Conservation (phyloP, 768 basidiomycete species). For the Mycena leptocephala region DNA sequence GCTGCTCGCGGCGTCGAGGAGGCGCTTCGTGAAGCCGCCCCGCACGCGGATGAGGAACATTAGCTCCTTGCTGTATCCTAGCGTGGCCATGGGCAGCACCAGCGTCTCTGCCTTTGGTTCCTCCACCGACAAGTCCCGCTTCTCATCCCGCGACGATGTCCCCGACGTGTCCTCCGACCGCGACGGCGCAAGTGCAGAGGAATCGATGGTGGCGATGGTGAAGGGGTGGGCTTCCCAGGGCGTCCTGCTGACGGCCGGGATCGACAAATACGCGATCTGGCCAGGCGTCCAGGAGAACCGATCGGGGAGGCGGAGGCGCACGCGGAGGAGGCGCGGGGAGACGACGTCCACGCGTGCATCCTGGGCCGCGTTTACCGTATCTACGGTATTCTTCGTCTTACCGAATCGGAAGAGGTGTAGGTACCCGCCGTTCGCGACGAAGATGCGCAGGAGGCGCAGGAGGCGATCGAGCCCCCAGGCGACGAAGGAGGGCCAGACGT, state of each 20-base stretch:
- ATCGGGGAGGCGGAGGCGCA: constrained; percentile 59
- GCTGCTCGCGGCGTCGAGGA: constrained; percentile 53
- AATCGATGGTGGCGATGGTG: constrained; percentile 65
- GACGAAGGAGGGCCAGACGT: constrained; percentile 67
- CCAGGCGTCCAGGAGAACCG: constrained; percentile 65
- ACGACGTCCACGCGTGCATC: constrained; percentile 60
- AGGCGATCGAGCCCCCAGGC: constrained; percentile 72
- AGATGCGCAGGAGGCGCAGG: constrained; percentile 62
- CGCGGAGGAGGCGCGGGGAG: constrained; percentile 62
- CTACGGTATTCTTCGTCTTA: constrained; percentile 28
- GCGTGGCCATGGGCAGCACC: background rate
- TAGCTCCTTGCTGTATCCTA: constrained; percentile 48
- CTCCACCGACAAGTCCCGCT: constrained; percentile 6
- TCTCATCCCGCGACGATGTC: background rate
- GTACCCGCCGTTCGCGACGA: constrained; percentile 61
- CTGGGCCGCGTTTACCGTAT: too few relatives aligned
- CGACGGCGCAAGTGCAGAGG: background rate
- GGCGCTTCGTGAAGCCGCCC: constrained; percentile 71
- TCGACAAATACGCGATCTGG: constrained; percentile 67
- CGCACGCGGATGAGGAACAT: constrained; percentile 74
- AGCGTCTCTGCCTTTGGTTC: background rate
- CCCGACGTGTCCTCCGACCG: background rate
- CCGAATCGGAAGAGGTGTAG: constrained; percentile 40
- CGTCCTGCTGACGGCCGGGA: constrained; percentile 62
- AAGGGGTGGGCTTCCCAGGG: constrained; percentile 76